Base-by-base conservation (phyloP, 2,329 filamentous ascomycete species). In the Trichophyton benhamiae region DNA sequence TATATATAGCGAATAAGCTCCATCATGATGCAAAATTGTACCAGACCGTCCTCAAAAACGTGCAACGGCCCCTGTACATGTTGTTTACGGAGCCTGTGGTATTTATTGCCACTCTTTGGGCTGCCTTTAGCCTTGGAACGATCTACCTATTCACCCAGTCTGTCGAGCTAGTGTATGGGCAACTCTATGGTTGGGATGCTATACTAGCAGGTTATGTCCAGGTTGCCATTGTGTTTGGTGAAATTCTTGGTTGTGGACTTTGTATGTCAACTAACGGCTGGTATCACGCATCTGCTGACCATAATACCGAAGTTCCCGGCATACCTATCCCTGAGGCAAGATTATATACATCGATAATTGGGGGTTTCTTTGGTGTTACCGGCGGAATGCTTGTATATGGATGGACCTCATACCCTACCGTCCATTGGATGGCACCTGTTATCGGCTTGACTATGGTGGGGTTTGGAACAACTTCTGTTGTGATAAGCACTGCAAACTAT, bases 341-440 rank as follows among this genome's bases (percentile, higher is more conserved):
- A 91, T 3, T 87, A 95, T 52, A 76, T 96, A 1, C 96, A 96
- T 71, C 83, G 96, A 44, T 95, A 95, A 77, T 95, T 95, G 71
- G 90, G 90, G 44, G 44, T 22, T 48, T 48, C 44, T 48, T 48
- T 22, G 44, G 44, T 13, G 89, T 94, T 36, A 89, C 91, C 3
- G 78, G 88, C 61, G 89, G 89, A 5, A 76, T 97, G 15, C 95
- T 96, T 73, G 87, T 89, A 75, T 96, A 96, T 74, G 90, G 84
- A 7, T 96, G 90, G 88, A 91, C 88, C 3, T 87, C 87, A 13
- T 91, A 86, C 71, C 73, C 85, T 58, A 66, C 72, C 1, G 82
- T 96, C 57, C 87, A 89, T 74, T 92, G 85, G 85, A 87, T 89
- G 64, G 80, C 85, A 53, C 86, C 87, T 27, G 86, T 90, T 66